phyloP scores from a whole-genome alignment of 148 eudicot species.

The Oxyria digyna region DNA sequence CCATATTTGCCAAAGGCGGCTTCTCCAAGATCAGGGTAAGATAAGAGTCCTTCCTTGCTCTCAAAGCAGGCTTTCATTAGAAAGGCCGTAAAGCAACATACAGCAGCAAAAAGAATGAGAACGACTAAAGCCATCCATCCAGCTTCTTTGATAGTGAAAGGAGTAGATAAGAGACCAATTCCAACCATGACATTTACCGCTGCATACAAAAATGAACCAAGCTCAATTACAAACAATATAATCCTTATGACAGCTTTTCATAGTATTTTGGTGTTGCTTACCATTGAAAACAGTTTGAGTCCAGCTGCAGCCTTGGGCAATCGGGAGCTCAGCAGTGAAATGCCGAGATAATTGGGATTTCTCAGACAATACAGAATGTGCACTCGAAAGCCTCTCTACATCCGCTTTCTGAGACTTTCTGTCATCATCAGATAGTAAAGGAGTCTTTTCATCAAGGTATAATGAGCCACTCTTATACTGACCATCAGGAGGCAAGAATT shows the following conservation, averaged over 20 bases:
- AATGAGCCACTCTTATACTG: constrained; percentile 21
- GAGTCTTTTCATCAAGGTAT: constrained; percentile 32
- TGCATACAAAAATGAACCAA: constrained; percentile 12
- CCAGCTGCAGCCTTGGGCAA: constrained; percentile 60
- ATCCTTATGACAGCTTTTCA: background rate
- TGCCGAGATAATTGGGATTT: constrained; percentile 37
- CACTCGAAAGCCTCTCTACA: constrained; percentile 22
- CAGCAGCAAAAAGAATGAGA: constrained; percentile 53
- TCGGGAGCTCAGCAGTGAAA: constrained; percentile 50
- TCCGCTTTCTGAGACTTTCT: constrained; percentile 25
- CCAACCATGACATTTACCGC: constrained; percentile 85
- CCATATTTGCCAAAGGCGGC: constrained; percentile 96
- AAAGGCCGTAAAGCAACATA: constrained; percentile 77
- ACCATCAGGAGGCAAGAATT: constrained; percentile 3
- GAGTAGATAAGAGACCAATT: constrained; percentile 81
- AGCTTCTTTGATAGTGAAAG: constrained; percentile 62
- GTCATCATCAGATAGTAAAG: constrained; percentile 47
- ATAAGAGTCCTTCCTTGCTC: constrained; percentile 53
- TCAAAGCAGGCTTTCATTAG: constrained; percentile 85
- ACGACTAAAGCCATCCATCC: constrained; percentile 71
- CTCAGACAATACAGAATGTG: constrained; percentile 30
- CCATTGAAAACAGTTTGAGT: constrained; percentile 84
- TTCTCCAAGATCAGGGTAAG: constrained; percentile 88
- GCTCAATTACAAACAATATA: background rate
- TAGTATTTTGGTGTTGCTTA: constrained; percentile 12